These are phyloP conservation scores for Pseudocercospora eumusae DNA, from an alignment of 2,329 filamentous ascomycete species.

Conservation along the genomic window DNA sequence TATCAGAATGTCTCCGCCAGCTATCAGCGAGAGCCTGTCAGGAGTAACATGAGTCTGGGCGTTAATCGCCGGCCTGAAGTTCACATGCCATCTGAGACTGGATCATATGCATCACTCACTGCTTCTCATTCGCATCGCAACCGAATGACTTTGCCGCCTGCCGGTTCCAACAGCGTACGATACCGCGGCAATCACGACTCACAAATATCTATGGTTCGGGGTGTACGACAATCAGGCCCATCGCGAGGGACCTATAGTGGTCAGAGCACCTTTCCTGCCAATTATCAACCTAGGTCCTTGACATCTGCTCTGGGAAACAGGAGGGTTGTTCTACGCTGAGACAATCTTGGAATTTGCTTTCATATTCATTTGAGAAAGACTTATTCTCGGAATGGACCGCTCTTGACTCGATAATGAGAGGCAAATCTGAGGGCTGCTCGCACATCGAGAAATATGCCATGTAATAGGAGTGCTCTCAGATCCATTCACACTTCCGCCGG, in stretches of 20 bases:
- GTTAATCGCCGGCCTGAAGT: not conserved
- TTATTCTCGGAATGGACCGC: not conserved
- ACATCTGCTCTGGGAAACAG: slow-evolving; percentile 28
- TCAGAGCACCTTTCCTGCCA: slow-evolving; percentile 10
- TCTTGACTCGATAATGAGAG: not conserved
- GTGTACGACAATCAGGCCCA: slow-evolving; percentile 30
- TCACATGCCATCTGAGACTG: slow-evolving; percentile 1
- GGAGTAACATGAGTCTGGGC: not conserved
- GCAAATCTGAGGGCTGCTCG: not conserved
- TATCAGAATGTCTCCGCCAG: not conserved
- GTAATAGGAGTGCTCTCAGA: not conserved
- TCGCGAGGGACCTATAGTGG: slow-evolving; percentile 13
- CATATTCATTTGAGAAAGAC: not conserved
- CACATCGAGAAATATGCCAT: not conserved
- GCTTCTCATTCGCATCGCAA: slow-evolving; percentile 14
- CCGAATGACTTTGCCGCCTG: slow-evolving; percentile 27
- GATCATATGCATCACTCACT: not conserved
- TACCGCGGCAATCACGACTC: slow-evolving; percentile 15
- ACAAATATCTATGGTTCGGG: slow-evolving; percentile 31
- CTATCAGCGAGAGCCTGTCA: not conserved
- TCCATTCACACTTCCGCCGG: too few species aligned
- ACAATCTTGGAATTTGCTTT: slow-evolving; percentile 1
- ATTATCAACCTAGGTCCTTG: slow-evolving; percentile 14
- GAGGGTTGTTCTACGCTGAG: slow-evolving; percentile 21
- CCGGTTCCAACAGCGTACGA: slow-evolving; percentile 9